Base-by-base conservation (phyloP, 306 rosid species). In the Elaeagnus macrophylla region DNA sequence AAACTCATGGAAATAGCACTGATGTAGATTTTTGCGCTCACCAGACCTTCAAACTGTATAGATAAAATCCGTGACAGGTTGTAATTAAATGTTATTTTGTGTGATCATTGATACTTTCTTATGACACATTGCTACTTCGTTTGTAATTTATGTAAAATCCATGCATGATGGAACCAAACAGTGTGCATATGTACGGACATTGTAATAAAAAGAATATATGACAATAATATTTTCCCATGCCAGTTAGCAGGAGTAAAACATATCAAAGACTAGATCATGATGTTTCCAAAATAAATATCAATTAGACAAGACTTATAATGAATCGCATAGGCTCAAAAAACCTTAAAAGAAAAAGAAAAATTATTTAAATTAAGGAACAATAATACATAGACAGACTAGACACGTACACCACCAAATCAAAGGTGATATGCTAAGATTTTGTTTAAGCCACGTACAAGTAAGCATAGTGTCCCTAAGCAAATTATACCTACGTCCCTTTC, bases 271-370 rank as follows among this genome's bases (percentile, higher is more conserved):
- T 20, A 41, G 86, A 86, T 90, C 69, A 65, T 42, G 67, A 59
- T 86, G 91, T 81, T 79, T 54, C 89, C 75, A 14, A 70, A 74
- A 71, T 70, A 32, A 52, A 72, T 72, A 75, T 66, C 80, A 67
- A 47, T 67, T 66, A 56, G 50, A 65, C 56, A 54, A 32, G 80
- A 81, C 81, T 52, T 67, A 57, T 54, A 61, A 16, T 48, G 43
- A 83, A 64, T 54, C 75, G 69, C 68, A 75, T 79, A 81, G 83
- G 88, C 64, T 65, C 46, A 36, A 40, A 44, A 56, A 66, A 66
- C 53, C 60, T 44, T 66, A 77, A 66, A 72, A 47, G 59, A 15
- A 62, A 19, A 42, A 58, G 38, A 39, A 19, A 37, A 32, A 20
- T 44, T 8, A 14, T 3, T 2, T 8, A 18, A 41, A 66, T 56